Base-by-base conservation (phyloP, 306 rosid genomes). In the Lathyrus tuberosus region DNA sequence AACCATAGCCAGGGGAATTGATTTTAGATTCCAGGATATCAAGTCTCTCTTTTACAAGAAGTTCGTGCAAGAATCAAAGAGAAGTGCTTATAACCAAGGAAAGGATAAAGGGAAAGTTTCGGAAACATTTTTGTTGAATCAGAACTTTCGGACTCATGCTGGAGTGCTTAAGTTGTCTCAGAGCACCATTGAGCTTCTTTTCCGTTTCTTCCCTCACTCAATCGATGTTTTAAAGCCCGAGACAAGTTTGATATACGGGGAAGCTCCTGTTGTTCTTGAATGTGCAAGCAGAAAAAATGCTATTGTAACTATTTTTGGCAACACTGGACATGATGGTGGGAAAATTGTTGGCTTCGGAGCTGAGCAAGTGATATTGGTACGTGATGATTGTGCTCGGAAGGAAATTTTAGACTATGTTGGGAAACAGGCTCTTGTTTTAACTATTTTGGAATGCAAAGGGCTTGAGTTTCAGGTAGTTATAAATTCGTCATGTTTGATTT, bases 371-470 rank as follows among this genome's bases (percentile, higher is more conserved):
- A 88, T 91, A 62, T 79, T 91, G 85, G 95, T 91, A 17, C 87
- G 95, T 3, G 92, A 91, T 72, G 97, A 84, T 46, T 30, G 13
- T 35, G 81, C 84, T 9, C 80, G 86, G 16, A 74, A 75, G 12
- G 88, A 84, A 52, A 65, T 90, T 46, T 41, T 74, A 7, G 75
- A 44, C 2, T 43, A 73, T 62, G 88, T 86, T 30, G 96, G 91
- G 40, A 88, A 90, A 68, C 84, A 88, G 10, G 95, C 96, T 75
- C 95, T 90, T 79, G 85, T 90, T 10, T 72, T 90, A 57, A 90
- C 96, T 5, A 76, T 88, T 35, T 31, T 90, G 44, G 95, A 90
- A 77, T 90, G 96, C 75, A 90, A 90, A 62, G 96, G 97, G n/a
- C 96, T 91, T 30, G 95, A 91, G 37, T 91, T 91, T 77, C 95